Base-by-base conservation (phyloP, 1,139 yeast genomes). In the Geotrichum citri-aurantii region DNA sequence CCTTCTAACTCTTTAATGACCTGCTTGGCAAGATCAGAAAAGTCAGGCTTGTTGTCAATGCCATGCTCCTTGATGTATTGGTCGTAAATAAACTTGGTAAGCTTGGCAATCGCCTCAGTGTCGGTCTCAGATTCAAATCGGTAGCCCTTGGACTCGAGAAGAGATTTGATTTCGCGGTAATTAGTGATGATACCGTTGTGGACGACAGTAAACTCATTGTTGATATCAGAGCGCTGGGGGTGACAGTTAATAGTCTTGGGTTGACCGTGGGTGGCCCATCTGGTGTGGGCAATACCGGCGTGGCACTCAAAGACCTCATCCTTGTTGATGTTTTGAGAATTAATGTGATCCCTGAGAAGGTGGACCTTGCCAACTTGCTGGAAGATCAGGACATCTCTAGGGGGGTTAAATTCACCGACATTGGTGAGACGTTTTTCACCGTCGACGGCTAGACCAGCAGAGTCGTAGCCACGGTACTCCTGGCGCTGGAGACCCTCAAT, bases 191-290 rank as follows among this genome's bases (percentile, higher is more conserved):
- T 93, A 81, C 99, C 99, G 69, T 95, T 95, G 78, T 95, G 99
- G 56, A 95, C 98, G 64, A 95, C 86, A 47, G 88, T 84, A 70
- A 95, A 95, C 73, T 92, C 96, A 66, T 87, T 87, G 57, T 76
- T 75, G 11, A 81, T 80, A 72, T 90, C 99, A 0, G 97, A 89
- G 67, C 95, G 79, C 72, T 93, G 99, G 56, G 99, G 99, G 73
- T 95, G 99, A 73, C 98, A 93, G 79, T 95, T 95, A 65, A 76
- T 71, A 62, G 81, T 83, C 68, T 82, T 83, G 59, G 98, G 98
- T 69, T 86, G 89, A 75, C 99, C 99, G 75, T 95, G 99, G 51
- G 99, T 95, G 53, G 99, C 99, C 99, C 99, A 95, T 79, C 99
- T 87, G 19, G 99, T 95, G 76, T 95, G 99, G 48, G 99, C 98